Conservation (phyloP, 2,329 filamentous ascomycete genomes). For the Boeremia lycopersici region DNA sequence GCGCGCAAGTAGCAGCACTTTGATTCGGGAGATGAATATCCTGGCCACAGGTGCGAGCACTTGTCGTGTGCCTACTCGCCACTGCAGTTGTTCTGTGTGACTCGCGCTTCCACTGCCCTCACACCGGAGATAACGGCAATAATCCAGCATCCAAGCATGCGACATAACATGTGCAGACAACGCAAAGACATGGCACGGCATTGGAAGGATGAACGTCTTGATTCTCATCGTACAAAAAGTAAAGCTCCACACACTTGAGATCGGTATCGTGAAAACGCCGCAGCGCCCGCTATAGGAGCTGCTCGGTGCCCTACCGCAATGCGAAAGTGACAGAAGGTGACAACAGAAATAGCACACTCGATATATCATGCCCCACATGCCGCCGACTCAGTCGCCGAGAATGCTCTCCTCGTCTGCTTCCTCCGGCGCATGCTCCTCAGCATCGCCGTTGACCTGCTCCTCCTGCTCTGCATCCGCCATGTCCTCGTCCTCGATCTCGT, state of each 20-base stretch:
- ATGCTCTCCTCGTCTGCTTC: conserved; percentile 52
- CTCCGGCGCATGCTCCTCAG: conserved; percentile 48
- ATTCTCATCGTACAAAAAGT: background rate
- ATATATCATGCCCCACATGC: background rate
- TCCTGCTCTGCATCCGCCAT: conserved; percentile 45
- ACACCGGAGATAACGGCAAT: conserved; percentile 8
- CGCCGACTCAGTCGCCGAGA: conserved; percentile 44
- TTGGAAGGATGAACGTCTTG: background rate
- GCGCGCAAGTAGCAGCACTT: too few species aligned
- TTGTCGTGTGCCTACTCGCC: background rate
- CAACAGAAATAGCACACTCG: background rate
- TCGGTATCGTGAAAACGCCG: background rate
- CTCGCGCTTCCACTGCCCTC: background rate
- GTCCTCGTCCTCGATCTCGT: conserved; percentile 46
- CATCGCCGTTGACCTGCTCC: conserved; percentile 34
- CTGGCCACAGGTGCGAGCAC: background rate
- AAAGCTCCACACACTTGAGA: background rate
- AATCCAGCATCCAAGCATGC: background rate
- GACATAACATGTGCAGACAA: background rate
- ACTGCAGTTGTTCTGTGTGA: background rate
- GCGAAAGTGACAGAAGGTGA: conserved; percentile 1
- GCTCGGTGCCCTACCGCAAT: background rate
- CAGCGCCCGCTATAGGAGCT: background rate
- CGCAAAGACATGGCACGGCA: too few species aligned
- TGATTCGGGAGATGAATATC: too few species aligned